These are phyloP conservation scores for Aspergillus sp. DNA, from an alignment of 2,329 filamentous ascomycete species.

Conservation along the genomic window DNA sequence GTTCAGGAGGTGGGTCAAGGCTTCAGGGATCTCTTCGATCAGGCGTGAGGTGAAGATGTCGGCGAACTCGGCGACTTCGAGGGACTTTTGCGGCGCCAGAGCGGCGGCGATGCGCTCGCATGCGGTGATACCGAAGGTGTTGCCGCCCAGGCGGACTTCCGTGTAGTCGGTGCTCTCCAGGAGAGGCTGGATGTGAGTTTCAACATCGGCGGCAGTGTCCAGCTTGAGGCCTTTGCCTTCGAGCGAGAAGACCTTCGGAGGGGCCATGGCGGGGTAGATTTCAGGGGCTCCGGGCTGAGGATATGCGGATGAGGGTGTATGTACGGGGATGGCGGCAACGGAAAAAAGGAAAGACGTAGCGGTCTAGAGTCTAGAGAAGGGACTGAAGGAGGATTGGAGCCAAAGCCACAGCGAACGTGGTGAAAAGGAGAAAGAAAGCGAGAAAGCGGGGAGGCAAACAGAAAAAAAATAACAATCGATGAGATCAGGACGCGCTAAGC, in stretches of 20 bases:
- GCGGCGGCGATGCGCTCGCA: constrained; percentile 82
- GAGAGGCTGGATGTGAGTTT: constrained; percentile 76
- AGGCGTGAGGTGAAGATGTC: constrained; percentile 97
- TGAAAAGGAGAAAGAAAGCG: background rate
- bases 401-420: background rate
- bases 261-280: constrained; percentile 50
- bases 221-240: constrained; percentile 92
- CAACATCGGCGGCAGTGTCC: constrained; percentile 81
- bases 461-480: constrained; percentile 1
- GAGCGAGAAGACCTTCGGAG: constrained; percentile 71
- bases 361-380: background rate
- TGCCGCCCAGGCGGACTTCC: constrained; percentile 83
- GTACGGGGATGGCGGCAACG: background rate
- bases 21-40: constrained; percentile 88
- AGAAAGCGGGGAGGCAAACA: background rate
- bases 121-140: constrained; percentile 87
- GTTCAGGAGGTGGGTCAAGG: constrained; percentile 79
- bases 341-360: background rate
- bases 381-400: background rate
- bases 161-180: constrained; percentile 67
- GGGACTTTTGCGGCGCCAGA: constrained; percentile 76
- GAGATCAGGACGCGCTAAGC: constrained; percentile 1
- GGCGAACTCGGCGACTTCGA: constrained; percentile 82
- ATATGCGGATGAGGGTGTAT: background rate
- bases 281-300: constrained; percentile 15